These are phyloP conservation scores for Fusarium sp. DNA, from an alignment of 2,329 filamentous ascomycete genomes.

Conservation along the genomic window DNA sequence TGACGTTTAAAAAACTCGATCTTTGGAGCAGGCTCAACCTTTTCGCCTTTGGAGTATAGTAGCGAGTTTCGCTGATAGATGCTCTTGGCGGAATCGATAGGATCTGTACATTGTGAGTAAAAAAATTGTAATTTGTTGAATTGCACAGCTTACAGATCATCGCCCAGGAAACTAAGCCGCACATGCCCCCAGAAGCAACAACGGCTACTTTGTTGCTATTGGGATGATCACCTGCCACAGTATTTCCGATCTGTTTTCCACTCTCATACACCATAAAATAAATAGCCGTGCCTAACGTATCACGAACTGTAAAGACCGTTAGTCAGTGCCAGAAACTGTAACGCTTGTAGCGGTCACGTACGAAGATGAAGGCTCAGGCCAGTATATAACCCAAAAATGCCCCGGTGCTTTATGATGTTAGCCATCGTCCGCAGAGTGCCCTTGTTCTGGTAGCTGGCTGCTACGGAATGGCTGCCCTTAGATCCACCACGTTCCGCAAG, in stretches of 20 bases:
- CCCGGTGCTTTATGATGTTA: slow-evolving; percentile 81
- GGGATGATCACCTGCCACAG: slow-evolving; percentile 76
- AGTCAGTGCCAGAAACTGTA: not conserved
- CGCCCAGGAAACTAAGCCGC: slow-evolving; percentile 87
- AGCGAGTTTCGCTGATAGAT: slow-evolving; percentile 87
- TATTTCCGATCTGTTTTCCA: slow-evolving; percentile 83
- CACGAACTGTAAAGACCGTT: slow-evolving; percentile 69
- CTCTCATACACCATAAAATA: slow-evolving; percentile 94
- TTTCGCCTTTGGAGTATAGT: slow-evolving; percentile 74
- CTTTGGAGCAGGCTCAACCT: slow-evolving; percentile 74
- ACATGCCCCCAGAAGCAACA: slow-evolving; percentile 81
- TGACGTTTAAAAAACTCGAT: slow-evolving; percentile 82
- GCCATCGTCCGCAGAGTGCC: slow-evolving; percentile 81
- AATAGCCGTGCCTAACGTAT: slow-evolving; percentile 84
- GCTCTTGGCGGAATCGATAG: slow-evolving; percentile 85
- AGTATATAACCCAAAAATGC: slow-evolving; percentile 80
- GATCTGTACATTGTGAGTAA: slow-evolving; percentile 58
- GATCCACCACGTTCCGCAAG: slow-evolving; percentile 65
- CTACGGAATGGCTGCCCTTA: slow-evolving; percentile 68
- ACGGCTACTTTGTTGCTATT: slow-evolving; percentile 86
- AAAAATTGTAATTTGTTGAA: not conserved
- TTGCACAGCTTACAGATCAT: slow-evolving; percentile 75
- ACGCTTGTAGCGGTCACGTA: slow-evolving; percentile 59
- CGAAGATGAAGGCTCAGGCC: slow-evolving; percentile 83
- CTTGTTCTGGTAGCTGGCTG: slow-evolving; percentile 80